phyloP scores from a whole-genome alignment of 2,329 filamentous ascomycete genomes.

The Talaromyces sp. region DNA sequence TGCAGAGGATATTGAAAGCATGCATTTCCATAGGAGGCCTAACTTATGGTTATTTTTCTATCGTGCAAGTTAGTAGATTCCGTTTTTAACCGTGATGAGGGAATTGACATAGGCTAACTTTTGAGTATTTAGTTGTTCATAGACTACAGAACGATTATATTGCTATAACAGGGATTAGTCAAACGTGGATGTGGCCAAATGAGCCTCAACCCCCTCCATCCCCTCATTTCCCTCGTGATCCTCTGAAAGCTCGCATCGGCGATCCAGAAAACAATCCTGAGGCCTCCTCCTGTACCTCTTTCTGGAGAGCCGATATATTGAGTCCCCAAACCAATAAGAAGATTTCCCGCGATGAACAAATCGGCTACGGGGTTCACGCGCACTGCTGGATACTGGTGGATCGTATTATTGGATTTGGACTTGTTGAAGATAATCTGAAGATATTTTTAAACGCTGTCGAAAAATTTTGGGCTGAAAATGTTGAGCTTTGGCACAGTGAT shows the following conservation, averaged over 20 bases:
- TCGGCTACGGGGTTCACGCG: constrained; percentile 14
- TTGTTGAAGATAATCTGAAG: constrained; percentile 11
- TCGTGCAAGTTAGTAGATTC: constrained; percentile 2
- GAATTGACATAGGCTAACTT: not conserved
- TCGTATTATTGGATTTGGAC: constrained; percentile 13
- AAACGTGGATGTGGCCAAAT: not conserved
- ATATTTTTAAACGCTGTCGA: constrained; percentile 3
- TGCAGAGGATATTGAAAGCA: constrained; percentile 8
- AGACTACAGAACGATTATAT: constrained; percentile 6
- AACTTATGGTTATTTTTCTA: constrained; percentile 4
- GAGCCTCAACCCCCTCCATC: not conserved
- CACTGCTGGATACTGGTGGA: constrained; percentile 17
- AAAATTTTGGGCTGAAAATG: constrained; percentile 10
- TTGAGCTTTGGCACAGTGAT: not conserved
- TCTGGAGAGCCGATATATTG: constrained; percentile 4
- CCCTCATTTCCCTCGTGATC: constrained; percentile 1
- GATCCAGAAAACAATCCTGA: not conserved
- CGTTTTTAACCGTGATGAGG: not conserved
- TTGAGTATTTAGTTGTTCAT: constrained; percentile 4
- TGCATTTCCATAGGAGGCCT: constrained; percentile 5
- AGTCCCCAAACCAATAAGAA: constrained; percentile 19
- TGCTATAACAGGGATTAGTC: constrained; percentile 7
- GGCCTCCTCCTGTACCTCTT: constrained; percentile 1
- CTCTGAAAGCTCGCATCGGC: constrained; percentile 2
- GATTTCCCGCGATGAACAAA: not conserved